Percentiles rank a stretch among this genome's conserved stretches.
Evolutionary conservation across 2,329 filamentous ascomycete genomes (phyloP).

Genomic region (Pseudophaeomoniella oleicola): DNA sequence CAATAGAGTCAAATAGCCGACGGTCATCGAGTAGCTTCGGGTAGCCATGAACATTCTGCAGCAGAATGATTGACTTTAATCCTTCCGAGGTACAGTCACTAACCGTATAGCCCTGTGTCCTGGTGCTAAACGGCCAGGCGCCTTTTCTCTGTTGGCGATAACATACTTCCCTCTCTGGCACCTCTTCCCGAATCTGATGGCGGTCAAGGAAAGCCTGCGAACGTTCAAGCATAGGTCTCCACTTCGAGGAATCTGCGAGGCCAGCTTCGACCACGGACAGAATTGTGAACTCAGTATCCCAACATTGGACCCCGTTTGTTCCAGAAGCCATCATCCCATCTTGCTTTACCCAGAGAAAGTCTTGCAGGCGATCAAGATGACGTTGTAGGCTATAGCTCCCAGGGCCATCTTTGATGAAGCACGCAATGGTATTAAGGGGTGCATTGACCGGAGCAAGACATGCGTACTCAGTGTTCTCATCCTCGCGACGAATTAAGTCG

Average conservation of each 20-base stretch:
- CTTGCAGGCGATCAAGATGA: constrained; percentile 67
- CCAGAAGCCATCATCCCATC: constrained; percentile 93
- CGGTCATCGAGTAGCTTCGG: constrained; percentile 59
- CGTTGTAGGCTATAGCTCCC: constrained; percentile 55
- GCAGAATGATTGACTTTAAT: constrained; percentile 68
- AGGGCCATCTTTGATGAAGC: constrained; percentile 73
- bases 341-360: constrained; percentile 80
- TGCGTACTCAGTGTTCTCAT: constrained; percentile 80
- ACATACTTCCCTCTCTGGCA: constrained; percentile 58
- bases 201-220: constrained; percentile 75
- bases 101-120: constrained; percentile 84
- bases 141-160: constrained; percentile 88
- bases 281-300: constrained; percentile 87
- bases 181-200: constrained; percentile 81
- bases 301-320: constrained; percentile 94
- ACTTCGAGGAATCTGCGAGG: constrained; percentile 60
- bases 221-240: constrained; percentile 68
- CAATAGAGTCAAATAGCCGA: constrained; percentile 73
- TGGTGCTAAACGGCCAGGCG: constrained; percentile 91
- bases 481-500: constrained; percentile 76
- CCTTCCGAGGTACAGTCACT: constrained; percentile 90
- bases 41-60: constrained; percentile 67
- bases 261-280: constrained; percentile 70
- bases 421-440: constrained; percentile 77
- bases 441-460: constrained; percentile 79